Percentiles rank a stretch among this genome's conserved stretches.
These are phyloP conservation scores for Pichia exigua DNA, from an alignment of 805 yeast species.

Conservation along the genomic window DNA sequence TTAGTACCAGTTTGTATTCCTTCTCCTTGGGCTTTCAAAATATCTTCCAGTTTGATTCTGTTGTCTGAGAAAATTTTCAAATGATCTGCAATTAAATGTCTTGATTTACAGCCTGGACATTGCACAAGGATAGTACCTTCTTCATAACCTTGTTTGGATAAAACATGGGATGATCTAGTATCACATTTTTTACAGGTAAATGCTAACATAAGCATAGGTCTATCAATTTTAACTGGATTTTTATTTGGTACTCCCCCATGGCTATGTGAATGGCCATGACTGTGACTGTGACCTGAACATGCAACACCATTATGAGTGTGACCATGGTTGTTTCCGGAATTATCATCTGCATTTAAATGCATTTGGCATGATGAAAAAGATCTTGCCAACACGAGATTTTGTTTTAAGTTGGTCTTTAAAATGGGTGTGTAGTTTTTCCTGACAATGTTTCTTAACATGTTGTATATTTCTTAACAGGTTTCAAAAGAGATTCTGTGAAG, in stretches of 20 bases:
- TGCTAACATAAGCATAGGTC: constrained; percentile 78
- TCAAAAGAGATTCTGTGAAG: not conserved
- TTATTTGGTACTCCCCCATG: not conserved
- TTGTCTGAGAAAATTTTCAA: constrained; percentile 74
- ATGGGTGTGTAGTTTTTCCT: not conserved
- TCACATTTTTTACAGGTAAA: constrained; percentile 88
- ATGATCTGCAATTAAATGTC: constrained; percentile 90
- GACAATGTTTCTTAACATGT: not conserved
- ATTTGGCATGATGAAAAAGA: not conserved
- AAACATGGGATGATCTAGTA: constrained; percentile 78
- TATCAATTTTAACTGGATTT: constrained; percentile 43
- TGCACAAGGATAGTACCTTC: constrained; percentile 81
- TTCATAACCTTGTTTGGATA: constrained; percentile 87
- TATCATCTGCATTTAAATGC: not conserved
- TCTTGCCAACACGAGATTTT: not conserved
- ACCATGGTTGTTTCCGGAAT: not conserved
- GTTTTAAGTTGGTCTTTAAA: not conserved
- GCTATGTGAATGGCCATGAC: not conserved
- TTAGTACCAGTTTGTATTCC: constrained; percentile 53
- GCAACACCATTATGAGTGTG: constrained; percentile 12
- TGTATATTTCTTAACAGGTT: no score
- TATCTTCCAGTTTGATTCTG: constrained; percentile 70
- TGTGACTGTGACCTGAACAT: constrained; percentile 11
- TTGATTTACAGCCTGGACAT: constrained; percentile 83
- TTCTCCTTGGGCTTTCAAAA: constrained; percentile 70